Percentiles rank a stretch among this genome's conserved stretches.
Conservation (phyloP, 2,329 filamentous ascomycete genomes). For the Sclerotinia spermophila region DNA sequence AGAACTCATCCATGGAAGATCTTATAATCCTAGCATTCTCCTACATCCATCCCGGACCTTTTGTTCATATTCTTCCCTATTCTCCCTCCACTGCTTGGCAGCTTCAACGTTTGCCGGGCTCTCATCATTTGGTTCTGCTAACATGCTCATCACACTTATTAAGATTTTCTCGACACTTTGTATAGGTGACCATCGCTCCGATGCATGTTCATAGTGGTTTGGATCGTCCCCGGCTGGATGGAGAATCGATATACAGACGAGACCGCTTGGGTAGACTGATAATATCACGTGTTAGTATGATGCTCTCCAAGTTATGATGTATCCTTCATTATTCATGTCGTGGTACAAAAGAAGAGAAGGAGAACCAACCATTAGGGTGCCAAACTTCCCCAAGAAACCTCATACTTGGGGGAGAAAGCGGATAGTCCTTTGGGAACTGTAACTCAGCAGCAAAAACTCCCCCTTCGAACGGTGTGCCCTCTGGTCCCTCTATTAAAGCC, state of each 20-base stretch:
- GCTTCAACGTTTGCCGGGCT: slow-evolving; percentile 95
- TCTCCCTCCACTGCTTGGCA: slow-evolving; percentile 92
- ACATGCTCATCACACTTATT: slow-evolving; percentile 96
- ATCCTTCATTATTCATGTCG: background rate
- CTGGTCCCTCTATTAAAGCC: slow-evolving; percentile 90
- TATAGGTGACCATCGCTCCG: slow-evolving; percentile 93
- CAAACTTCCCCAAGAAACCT: slow-evolving; percentile 91
- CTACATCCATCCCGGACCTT: slow-evolving; percentile 80
- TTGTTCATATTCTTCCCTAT: slow-evolving; percentile 77
- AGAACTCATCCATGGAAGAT: background rate
- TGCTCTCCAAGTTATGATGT: background rate
- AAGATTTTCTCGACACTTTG: slow-evolving; percentile 98
- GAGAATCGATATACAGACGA: slow-evolving; percentile 97
- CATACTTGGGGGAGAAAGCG: slow-evolving; percentile 94
- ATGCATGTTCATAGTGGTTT: slow-evolving; percentile 96
- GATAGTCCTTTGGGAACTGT: slow-evolving; percentile 93
- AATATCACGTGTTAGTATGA: background rate
- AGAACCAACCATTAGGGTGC: slow-evolving; percentile 81
- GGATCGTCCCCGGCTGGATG: slow-evolving; percentile 95
- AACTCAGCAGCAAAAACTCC: slow-evolving; percentile 94
- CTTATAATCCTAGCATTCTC: slow-evolving; percentile 68
- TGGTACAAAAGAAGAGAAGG: slow-evolving; percentile 1
- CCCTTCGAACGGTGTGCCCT: slow-evolving; percentile 93
- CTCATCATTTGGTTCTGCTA: slow-evolving; percentile 95
- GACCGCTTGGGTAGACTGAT: slow-evolving; percentile 81